Conservation (phyloP, 176 grass and related monocot species). For the Leersia perrieri region DNA sequence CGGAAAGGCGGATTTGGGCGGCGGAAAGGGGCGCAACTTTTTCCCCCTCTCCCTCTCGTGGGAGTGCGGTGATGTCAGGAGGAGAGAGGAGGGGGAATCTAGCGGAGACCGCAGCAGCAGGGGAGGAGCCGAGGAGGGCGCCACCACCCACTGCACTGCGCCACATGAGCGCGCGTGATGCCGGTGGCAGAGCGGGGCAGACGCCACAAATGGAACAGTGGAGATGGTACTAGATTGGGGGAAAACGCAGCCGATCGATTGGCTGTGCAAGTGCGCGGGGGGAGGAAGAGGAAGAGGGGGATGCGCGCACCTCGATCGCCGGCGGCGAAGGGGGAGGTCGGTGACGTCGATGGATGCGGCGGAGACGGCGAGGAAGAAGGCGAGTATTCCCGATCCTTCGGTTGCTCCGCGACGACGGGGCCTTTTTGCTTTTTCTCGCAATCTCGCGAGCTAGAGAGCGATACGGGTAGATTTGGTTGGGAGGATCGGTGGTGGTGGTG, state of each 20-base stretch:
- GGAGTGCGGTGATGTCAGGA: too few relatives aligned
- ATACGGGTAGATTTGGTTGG: background rate
- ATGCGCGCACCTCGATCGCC: constrained; percentile 17
- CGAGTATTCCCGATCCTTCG: constrained; percentile 19
- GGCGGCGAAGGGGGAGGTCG: background rate
- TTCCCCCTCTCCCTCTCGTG: background rate
- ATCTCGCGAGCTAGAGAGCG: too few relatives aligned
- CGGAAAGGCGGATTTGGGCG: constrained; percentile 40
- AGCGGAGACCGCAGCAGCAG: constrained; percentile 17
- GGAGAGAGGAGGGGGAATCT: constrained; percentile 43
- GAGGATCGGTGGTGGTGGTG: background rate
- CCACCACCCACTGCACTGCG: background rate
- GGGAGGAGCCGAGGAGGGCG: background rate
- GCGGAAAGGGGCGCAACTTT: constrained; percentile 40
- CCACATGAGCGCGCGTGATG: constrained; percentile 43
- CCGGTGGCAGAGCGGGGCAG: constrained; percentile 16
- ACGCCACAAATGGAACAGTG: constrained; percentile 14
- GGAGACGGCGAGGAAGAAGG: background rate
- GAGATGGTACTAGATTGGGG: background rate
- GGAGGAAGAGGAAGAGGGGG: background rate
- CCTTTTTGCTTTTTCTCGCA: too few relatives aligned
- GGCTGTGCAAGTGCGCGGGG: background rate
- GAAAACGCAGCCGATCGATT: background rate
- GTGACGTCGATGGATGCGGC: background rate
- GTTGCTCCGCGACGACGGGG: background rate